Percentiles rank a stretch among this genome's conserved stretches.
These are phyloP conservation scores for Acacia pycnantha DNA, from an alignment of 331 rosid species.

Conservation along the genomic window DNA sequence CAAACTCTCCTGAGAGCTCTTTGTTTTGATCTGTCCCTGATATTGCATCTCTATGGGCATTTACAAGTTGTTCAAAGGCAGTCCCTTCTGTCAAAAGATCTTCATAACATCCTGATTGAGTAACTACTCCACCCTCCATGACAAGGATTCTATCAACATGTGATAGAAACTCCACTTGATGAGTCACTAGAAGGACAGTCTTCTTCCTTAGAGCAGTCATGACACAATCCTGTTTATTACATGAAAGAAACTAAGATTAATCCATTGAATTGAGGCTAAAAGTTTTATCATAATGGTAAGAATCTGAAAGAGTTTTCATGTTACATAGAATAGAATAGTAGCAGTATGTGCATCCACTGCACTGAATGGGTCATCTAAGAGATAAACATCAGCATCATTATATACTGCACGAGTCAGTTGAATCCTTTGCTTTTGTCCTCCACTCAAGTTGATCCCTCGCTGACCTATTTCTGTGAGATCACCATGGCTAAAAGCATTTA, in stretches of 20 bases:
- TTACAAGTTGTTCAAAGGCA: constrained; percentile 75
- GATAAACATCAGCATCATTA: constrained; percentile 77
- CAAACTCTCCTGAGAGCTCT: constrained; percentile 24
- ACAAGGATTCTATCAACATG: constrained; percentile 71
- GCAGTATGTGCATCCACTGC: constrained; percentile 92
- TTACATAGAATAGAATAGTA: constrained; percentile 68
- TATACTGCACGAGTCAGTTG: constrained; percentile 70
- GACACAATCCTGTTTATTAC: constrained; percentile 65
- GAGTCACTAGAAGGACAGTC: constrained; percentile 85
- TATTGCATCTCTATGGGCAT: constrained; percentile 55
- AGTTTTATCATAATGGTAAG: background rate
- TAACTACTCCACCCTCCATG: constrained; percentile 60
- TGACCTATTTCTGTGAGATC: constrained; percentile 59
- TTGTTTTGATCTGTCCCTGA: background rate
- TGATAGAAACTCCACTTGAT: constrained; percentile 89
- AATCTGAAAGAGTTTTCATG: background rate
- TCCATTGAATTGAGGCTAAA: background rate
- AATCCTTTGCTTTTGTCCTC: constrained; percentile 64
- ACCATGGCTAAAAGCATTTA: constrained; percentile 59
- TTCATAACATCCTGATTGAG: constrained; percentile 71
- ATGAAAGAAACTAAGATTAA: constrained; percentile 15
- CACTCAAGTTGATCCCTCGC: constrained; percentile 60
- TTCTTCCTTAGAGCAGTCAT: constrained; percentile 63
- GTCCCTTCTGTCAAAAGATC: constrained; percentile 63
- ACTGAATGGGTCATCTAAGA: constrained; percentile 88